phyloP scores from a whole-genome alignment of 73 alveolate genomes.

The Diophrys appendiculata region DNA sequence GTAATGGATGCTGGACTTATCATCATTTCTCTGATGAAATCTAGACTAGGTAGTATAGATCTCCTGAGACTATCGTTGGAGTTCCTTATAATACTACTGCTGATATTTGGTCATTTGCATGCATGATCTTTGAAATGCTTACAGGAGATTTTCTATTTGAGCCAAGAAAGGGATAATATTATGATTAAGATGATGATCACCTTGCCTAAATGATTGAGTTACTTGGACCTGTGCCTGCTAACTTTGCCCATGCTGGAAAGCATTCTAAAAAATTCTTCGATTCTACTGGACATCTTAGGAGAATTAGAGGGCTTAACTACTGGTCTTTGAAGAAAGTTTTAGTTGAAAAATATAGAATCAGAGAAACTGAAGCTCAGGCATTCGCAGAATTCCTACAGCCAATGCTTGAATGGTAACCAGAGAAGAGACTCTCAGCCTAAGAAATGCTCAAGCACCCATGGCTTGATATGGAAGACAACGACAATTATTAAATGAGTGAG shows the following conservation, averaged over 20 bases:
- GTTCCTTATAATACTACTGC: constrained; percentile 87
- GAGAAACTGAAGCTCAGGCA: constrained; percentile 70
- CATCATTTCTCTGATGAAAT: constrained; percentile 89
- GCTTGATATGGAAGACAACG: constrained; percentile 67
- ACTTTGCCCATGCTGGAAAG: constrained; percentile 67
- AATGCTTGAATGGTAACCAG: constrained; percentile 79
- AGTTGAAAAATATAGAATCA: constrained; percentile 74
- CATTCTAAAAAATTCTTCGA: constrained; percentile 69
- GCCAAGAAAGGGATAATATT: constrained; percentile 78
- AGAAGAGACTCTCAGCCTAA: constrained; percentile 78
- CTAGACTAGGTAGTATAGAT: constrained; percentile 90
- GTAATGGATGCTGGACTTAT: constrained; percentile 95
- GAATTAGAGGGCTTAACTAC: constrained; percentile 70
- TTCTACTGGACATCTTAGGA: constrained; percentile 69
- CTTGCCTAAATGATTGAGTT: constrained; percentile 81
- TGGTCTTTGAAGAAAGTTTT: constrained; percentile 74
- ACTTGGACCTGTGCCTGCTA: constrained; percentile 75
- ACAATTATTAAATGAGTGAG: constrained; percentile 57
- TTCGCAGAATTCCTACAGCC: constrained; percentile 69
- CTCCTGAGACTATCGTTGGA: constrained; percentile 91
- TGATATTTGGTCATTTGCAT: constrained; percentile 94
- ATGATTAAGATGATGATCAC: constrained; percentile 82
- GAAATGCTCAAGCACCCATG: constrained; percentile 81
- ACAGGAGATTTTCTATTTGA: constrained; percentile 95
- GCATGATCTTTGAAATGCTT: constrained; percentile 90